Evolutionary conservation across 2,329 filamentous ascomycete species (phyloP), one percentile per base, ranked within the genome.

Genomic region (Verticillium isaacii): DNA sequence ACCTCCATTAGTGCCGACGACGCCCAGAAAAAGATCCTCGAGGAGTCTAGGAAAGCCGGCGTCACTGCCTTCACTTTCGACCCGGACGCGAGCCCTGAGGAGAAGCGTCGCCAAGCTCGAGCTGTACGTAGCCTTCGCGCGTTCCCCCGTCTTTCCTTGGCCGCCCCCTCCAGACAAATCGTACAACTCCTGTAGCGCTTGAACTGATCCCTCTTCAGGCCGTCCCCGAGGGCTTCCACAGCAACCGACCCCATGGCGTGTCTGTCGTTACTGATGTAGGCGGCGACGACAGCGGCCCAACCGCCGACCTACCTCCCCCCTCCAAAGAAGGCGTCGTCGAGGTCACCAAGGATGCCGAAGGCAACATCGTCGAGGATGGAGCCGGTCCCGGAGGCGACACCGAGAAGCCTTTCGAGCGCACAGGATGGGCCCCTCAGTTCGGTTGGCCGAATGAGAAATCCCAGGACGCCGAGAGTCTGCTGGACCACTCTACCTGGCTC

Each of bases 341-440:
- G 7, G 72, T 83, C 5, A 71, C 80, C 23, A 80, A 80, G 58
- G 80, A 82, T 68, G 73, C 79, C 62, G 71, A 85, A 64, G 78
- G 82, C 61, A 77, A 83, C 34, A 70, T 76, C 3, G 73, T 82
- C 63, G 75, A 77, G 29, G 77, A 82, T 59, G 79, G 81, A 45
- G 81, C 83, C 63, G 45, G 45, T 11, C 45, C 45, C 19, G 25
- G 25, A n/a, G 29, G 32, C n/a, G 81, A 85, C 60, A 80, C 84
- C 71, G 85, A 79, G 63, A 66, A 69, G 12, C 73, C 74, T 1
- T 80, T 71, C 67, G 73, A 75, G 39, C 74, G 77, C 23, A 92
- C 93, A 6, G 95, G 95, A 58, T 98, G 95, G 95, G 88, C 91
- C 15, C 95, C 95, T 50, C 87, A 86, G 65, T 93, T 97, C 72